A percentile compares a stretch with the other conserved stretches of the same genome.
phyloP scores from a whole-genome alignment of 176 grass and related monocot genomes.

The Phoenix roebelenii region DNA sequence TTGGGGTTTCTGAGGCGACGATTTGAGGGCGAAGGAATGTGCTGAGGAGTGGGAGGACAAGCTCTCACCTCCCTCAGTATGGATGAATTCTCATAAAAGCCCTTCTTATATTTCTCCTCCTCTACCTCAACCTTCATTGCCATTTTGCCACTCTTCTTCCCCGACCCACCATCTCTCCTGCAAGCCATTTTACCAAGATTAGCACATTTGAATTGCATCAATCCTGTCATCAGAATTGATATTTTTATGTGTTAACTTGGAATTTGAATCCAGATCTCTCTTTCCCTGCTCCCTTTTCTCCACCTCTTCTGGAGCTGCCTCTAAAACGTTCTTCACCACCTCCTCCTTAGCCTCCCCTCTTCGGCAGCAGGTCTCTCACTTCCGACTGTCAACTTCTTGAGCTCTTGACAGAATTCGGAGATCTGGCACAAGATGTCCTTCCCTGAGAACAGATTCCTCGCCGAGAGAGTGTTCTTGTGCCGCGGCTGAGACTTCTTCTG shows the following conservation, averaged over 20 bases:
- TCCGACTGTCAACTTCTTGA: conserved; percentile 71
- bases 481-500: conserved; percentile 36
- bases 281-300: background rate
- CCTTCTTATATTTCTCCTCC: conserved; percentile 23
- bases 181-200: background rate
- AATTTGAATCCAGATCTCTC: too few relatives aligned
- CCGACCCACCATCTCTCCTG: conserved; percentile 18
- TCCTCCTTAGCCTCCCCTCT: conserved; percentile 30
- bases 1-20: conserved; percentile 38
- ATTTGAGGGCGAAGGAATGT: conserved; percentile 59
- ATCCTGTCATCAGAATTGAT: background rate
- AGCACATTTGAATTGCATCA: background rate
- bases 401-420: conserved; percentile 87
- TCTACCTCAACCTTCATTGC: conserved; percentile 30
- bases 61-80: conserved; percentile 66
- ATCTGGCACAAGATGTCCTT: conserved; percentile 86
- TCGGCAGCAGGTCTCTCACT: conserved; percentile 11
- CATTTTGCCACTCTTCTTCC: conserved; percentile 23
- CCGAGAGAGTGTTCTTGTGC: conserved; percentile 83
- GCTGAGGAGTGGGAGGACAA: conserved; percentile 69
- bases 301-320: background rate
- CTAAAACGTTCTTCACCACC: background rate
- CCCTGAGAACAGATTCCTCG: conserved; percentile 89
- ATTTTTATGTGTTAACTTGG: background rate
- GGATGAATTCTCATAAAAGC: conserved; percentile 19